phyloP scores from a whole-genome alignment of 2,329 filamentous ascomycete genomes.

The Didymellaceae sp. region DNA sequence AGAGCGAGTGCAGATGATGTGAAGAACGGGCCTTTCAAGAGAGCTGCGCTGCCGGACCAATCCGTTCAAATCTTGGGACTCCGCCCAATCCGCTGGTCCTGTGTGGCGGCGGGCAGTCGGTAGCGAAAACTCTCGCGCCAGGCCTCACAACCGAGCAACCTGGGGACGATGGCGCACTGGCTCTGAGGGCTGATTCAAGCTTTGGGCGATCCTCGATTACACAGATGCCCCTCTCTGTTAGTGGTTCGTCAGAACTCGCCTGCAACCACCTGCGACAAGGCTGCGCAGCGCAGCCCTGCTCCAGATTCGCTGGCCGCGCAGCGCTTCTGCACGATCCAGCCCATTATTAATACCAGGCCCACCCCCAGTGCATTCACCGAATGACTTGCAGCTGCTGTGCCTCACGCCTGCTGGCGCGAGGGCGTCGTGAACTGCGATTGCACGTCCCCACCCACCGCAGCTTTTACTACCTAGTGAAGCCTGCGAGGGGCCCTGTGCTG shows the following conservation, averaged over 20 bases:
- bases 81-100: conserved; percentile 34
- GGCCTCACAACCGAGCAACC: conserved; percentile 15
- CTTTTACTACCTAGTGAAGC: conserved; percentile 4
- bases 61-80: conserved; percentile 24
- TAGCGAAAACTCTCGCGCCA: conserved; percentile 25
- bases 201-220: conserved; percentile 41
- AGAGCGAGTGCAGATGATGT: conserved; percentile 22
- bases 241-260: conserved; percentile 37
- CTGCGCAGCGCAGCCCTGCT: conserved; percentile 34
- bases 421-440: conserved; percentile 5
- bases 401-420: conserved; percentile 9
- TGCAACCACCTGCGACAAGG: conserved; percentile 27
- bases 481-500: conserved; percentile 15
- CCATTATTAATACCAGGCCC: conserved; percentile 21
- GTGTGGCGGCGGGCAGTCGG: conserved; percentile 34
- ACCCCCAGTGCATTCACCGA: conserved; percentile 10
- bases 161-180: conserved; percentile 25
- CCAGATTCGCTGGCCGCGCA: conserved; percentile 20
- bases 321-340: conserved; percentile 32
- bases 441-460: conserved; percentile 7
- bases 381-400: conserved; percentile 25
- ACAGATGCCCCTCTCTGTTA: conserved; percentile 22
- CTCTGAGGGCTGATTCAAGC: conserved; percentile 42
- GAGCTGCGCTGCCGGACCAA: conserved; percentile 29
- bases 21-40: conserved; percentile 32